Percentiles rank a stretch among this genome's conserved stretches.
These are phyloP conservation scores for Moniliophthora roreri DNA, from an alignment of 1,284 basidiomycete genomes.

Conservation along the genomic window DNA sequence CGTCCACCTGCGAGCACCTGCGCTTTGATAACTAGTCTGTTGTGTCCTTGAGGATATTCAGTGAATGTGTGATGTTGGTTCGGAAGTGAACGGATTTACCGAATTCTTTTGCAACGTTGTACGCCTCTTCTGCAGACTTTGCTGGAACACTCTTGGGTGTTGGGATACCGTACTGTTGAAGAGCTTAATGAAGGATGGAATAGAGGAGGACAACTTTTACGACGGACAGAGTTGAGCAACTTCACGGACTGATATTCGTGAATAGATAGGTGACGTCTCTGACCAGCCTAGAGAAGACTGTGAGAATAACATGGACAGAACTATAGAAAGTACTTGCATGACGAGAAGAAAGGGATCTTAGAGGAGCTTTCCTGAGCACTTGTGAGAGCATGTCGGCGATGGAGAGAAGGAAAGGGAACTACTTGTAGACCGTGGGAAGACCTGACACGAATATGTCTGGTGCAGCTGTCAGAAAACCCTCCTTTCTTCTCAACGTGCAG, in stretches of 20 bases:
- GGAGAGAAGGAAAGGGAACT: conserved; percentile 23
- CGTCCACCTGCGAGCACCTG: conserved; percentile 98
- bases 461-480: conserved; percentile 24
- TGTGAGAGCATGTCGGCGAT: conserved; percentile 56
- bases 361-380: conserved; percentile 53
- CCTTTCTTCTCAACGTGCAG: conserved; percentile 37
- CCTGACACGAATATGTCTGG: neutral
- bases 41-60: conserved; percentile 45
- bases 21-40: conserved; percentile 92
- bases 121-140: conserved; percentile 88
- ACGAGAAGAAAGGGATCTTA: conserved; percentile 46
- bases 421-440: conserved; percentile 17
- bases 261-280: conserved; percentile 94
- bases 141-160: conserved; percentile 94
- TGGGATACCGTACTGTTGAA: conserved; percentile 85
- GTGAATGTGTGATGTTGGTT: neutral
- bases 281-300: conserved; percentile 51
- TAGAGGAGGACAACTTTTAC: neutral
- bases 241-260: conserved; percentile 99
- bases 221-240: conserved; percentile 85
- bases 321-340: conserved; percentile 35
- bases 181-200: neutral
- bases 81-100: conserved; percentile 39
- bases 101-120: conserved; percentile 86
- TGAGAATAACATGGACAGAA: conserved; percentile 12